These are phyloP conservation scores for Seminavis robusta DNA, from an alignment of 108 stramenopile genomes.

Conservation along the genomic window DNA sequence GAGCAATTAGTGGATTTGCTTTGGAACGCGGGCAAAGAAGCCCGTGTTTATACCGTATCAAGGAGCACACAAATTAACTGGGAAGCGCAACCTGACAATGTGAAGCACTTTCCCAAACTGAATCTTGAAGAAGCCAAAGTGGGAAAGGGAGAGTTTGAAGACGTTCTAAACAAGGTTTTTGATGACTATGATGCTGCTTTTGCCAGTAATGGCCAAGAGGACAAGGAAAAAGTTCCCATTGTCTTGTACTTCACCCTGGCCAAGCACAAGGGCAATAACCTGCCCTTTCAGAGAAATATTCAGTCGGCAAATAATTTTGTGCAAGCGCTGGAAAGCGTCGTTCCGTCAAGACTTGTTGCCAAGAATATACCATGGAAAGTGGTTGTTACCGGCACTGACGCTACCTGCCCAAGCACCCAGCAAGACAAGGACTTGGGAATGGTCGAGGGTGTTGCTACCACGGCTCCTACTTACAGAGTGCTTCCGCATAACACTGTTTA, in stretches of 20 bases:
- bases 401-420: slow-evolving; percentile 15
- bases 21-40: no score
- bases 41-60: no score
- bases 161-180: no score
- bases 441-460: neutral
- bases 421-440: neutral
- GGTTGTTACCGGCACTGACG: slow-evolving; percentile 22
- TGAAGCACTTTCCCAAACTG: no score
- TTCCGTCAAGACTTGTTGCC: neutral
- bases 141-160: no score
- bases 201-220: no score
- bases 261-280: slow-evolving; percentile 24
- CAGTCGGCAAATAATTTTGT: slow-evolving; percentile 14
- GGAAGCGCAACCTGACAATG: no score
- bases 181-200: no score
- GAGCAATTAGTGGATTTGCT: no score
- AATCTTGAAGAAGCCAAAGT: no score
- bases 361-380: slow-evolving; percentile 5
- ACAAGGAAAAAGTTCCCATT: no score
- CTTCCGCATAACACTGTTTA: slow-evolving; percentile 11
- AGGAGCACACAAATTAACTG: no score
- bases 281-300: slow-evolving; percentile 19
- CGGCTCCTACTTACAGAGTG: slow-evolving; percentile 21
- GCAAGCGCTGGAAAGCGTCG: neutral
- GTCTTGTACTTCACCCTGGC: slow-evolving; percentile 20